These are phyloP conservation scores for Tetragonia tetragonoides DNA, from an alignment of 148 eudicot genomes.

Conservation along the genomic window DNA sequence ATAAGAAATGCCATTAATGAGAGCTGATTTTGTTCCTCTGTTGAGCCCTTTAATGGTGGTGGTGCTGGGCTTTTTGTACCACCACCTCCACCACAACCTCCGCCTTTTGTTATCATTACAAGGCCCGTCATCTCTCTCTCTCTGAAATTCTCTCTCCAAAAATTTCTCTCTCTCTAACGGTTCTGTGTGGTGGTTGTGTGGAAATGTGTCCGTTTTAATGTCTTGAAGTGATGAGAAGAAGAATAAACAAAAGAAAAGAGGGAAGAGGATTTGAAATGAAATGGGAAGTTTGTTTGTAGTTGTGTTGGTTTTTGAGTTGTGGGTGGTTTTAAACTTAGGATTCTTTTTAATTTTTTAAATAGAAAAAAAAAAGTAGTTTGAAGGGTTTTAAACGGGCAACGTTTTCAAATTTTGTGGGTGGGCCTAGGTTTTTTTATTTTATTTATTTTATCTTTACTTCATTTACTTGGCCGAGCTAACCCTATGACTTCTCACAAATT, in stretches of 20 bases:
- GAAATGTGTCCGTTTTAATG: conserved; percentile 1
- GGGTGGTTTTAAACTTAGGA: background rate
- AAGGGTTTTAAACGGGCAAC: conserved; percentile 16
- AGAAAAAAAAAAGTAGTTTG: no score
- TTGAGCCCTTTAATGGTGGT: conserved; percentile 7
- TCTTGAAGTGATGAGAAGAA: background rate
- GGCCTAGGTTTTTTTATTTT: conserved; percentile 54
- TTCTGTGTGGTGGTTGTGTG: no score
- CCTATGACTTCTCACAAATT: no score
- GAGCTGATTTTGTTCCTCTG: conserved; percentile 36
- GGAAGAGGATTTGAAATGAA: background rate
- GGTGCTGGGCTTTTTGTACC: conserved; percentile 31
- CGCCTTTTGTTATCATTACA: conserved; percentile 42
- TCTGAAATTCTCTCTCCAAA: background rate
- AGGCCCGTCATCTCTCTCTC: conserved; percentile 37
- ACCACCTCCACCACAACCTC: conserved; percentile 34
- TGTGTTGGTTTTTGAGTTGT: background rate
- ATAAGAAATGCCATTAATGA: conserved; percentile 41
- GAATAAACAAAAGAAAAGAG: no score
- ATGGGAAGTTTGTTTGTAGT: background rate
- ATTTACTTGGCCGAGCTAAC: no score
- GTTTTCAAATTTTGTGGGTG: conserved; percentile 38
- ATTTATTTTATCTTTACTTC: background rate
- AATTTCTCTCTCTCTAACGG: no score
- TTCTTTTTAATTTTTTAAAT: no score